Base-by-base conservation (phyloP, 2,329 filamentous ascomycete genomes). In the Ophidiomyces ophidiicola region DNA sequence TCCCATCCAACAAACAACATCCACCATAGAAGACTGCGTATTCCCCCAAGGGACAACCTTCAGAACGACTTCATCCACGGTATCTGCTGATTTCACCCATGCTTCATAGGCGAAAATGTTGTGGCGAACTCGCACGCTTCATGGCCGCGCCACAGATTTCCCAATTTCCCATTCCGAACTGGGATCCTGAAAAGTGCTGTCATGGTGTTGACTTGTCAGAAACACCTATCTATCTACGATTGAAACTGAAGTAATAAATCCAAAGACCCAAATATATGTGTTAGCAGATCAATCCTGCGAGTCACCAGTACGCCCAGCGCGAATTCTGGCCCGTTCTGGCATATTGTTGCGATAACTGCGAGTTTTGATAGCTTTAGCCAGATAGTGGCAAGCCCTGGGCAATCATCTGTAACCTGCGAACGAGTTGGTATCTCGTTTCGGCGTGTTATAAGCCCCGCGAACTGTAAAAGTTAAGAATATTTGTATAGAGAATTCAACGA, bases 211-310 rank as follows among this genome's bases (percentile, higher is more conserved):
- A 21, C 28, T 36, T 28, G 23, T 24, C n/a, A 42, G 41, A 44
- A 44, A 45, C 46, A 49, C 43, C 52, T 42, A 51, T 54, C 54
- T 58, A 59, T 59, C 57, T 60, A 60, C 56, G 51, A 50, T 45
- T 53, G 50, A 46, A 46, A 55, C 14, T 29, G 26, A 41, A 40
- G 31, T 24, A 28, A 34, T 31, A 10, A 31, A 34, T 14, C 21
- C 23, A 14, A 12, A 34, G 17, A 28, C 24, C 29, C 36, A 19
- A 19, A 32, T n/a, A n/a, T n/a, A n/a, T n/a, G n/a, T n/a, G n/a
- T n/a, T n/a, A n/a, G n/a, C n/a, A n/a, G n/a, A n/a, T n/a, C n/a
- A n/a, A n/a, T n/a, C n/a, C n/a, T n/a, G n/a, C n/a, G n/a, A n/a
- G n/a, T n/a, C n/a, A n/a, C n/a, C n/a, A n/a, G n/a, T n/a, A n/a